These are phyloP conservation scores for Aureobasidium sp. DNA, from an alignment of 2,329 filamentous ascomycete genomes.

Conservation along the genomic window DNA sequence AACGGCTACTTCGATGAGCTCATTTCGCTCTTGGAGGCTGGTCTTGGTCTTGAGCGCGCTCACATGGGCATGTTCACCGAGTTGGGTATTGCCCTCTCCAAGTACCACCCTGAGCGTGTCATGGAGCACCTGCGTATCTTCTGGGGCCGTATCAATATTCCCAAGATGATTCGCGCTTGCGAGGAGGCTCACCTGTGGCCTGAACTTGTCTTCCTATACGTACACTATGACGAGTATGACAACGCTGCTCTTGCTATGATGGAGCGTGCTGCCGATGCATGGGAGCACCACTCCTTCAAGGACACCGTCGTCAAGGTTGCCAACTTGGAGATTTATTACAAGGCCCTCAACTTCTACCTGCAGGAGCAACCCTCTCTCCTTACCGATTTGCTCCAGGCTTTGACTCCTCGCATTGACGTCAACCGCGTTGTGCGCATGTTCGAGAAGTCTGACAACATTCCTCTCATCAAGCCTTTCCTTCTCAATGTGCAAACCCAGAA, in stretches of 20 bases:
- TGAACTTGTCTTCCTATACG: slow-evolving; percentile 95
- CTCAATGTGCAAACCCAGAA: slow-evolving; percentile 94
- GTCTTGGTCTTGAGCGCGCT: slow-evolving; percentile 60
- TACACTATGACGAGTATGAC: slow-evolving; percentile 97
- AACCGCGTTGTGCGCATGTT: slow-evolving; percentile 99
- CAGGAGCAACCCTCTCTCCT: slow-evolving; percentile 93
- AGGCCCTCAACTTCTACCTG: slow-evolving; percentile 91
- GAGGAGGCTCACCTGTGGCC: slow-evolving; percentile 97
- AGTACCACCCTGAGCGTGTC: slow-evolving; percentile 88
- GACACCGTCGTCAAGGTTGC: slow-evolving; percentile 96
- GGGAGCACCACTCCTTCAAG: slow-evolving; percentile 99
- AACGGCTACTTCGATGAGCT: slow-evolving; percentile 99
- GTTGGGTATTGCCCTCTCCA: slow-evolving; percentile 82
- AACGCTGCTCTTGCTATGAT: slow-evolving; percentile 97
- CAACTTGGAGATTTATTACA: slow-evolving; percentile 98
- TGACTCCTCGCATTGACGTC: slow-evolving; percentile 92
- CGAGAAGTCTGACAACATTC: slow-evolving; percentile 95
- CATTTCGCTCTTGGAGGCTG: slow-evolving; percentile 87
- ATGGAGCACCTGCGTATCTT: slow-evolving; percentile 99
- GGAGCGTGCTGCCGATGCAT: slow-evolving; percentile 92
- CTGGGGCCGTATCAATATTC: slow-evolving; percentile 96
- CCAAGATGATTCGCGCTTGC: slow-evolving; percentile 87
- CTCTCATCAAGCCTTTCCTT: slow-evolving; percentile 97
- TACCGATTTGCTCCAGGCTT: slow-evolving; percentile 86
- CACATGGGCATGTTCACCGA: slow-evolving; percentile 98